Base-by-base conservation (phyloP, 495 filamentous ascomycete genomes). In the Hamigera avellanea region DNA sequence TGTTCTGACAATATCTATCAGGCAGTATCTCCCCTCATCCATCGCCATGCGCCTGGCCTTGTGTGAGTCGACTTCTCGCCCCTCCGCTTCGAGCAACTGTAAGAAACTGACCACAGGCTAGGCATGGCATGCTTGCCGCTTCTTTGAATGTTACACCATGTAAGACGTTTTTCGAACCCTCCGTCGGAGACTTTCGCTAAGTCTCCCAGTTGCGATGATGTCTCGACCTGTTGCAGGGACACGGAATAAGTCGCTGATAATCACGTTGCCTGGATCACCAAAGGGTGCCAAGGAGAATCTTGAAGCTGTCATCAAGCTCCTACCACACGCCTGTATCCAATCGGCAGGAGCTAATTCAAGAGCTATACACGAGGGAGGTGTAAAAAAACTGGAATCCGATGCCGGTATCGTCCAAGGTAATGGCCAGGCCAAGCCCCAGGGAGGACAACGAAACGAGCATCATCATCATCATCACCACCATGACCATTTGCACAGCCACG, bases 221-320 rank as follows among this genome's bases (percentile, higher is more conserved):
- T 81, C 91, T 37, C 75, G 91, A 37, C 88, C 91, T 10, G 83
- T 95, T 35, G 93, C 93, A 33, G 91, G 91, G 8, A 80, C 93
- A 8, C 72, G 91, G 19, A 77, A 87, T 42, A 78, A 78, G 42
- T 78, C 86, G 5, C 59, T 99, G 34, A 86, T 99, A 30, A 62
- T 95, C 32, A 96, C 91, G 0, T 67, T 99, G 26, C 91, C 91
- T 0, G 91, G 91, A 16, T 95, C 91, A 2, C 93, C 93, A 1
- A 95, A 94, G 64, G 91, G 87, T n/a, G 91, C 91, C 2, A 80
- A 75, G 49, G 91, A 99, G 61, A 99, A 96, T 50, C 73, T 99
- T n/a, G 74, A 83, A 49, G 76, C 86, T 2, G 63, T 96, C n/a
- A 58, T 99, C 27, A 93, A 83, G 48, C 78, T 86, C 31, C 66